These are phyloP conservation scores for Coemansia sp. DNA, from an alignment of 192 early-diverging fungal genomes.

Conservation along the genomic window DNA sequence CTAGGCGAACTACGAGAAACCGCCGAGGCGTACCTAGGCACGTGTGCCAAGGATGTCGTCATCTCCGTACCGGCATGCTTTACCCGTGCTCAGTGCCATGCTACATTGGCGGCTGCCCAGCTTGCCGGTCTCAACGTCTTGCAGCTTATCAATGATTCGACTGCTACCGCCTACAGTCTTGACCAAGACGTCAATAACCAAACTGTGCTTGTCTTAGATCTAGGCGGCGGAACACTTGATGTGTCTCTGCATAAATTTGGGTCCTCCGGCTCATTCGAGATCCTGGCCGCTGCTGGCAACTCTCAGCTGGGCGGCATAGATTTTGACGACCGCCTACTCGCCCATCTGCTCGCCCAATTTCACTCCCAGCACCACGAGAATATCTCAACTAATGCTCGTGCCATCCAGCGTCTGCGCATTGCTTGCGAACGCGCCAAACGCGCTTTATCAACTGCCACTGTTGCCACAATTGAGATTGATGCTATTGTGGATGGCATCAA, in stretches of 20 bases:
- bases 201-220: constrained; percentile 96
- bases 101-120: constrained; percentile 97
- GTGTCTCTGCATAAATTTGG: constrained; percentile 95
- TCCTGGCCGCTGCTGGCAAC: constrained; percentile 98
- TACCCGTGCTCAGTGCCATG: constrained; percentile 98
- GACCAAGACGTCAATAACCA: constrained; percentile 89
- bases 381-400: constrained; percentile 82
- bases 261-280: constrained; percentile 86
- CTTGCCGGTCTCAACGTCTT: constrained; percentile 96
- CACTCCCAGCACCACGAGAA: constrained; percentile 92
- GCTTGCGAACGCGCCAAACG: constrained; percentile 98
- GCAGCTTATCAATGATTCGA: constrained; percentile 99
- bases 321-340: constrained; percentile 98
- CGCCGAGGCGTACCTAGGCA: constrained; percentile 89
- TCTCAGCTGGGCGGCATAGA: constrained; percentile 98
- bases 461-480: constrained; percentile 94
- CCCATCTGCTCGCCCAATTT: constrained; percentile 92
- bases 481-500: constrained; percentile 95
- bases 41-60: constrained; percentile 82
- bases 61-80: constrained; percentile 98
- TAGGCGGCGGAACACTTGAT: constrained; percentile 98
- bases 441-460: constrained; percentile 88
- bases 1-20: constrained; percentile 97
- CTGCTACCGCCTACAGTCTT: constrained; percentile 97
- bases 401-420: constrained; percentile 95